Base-by-base conservation (phyloP, 495 filamentous ascomycete species). In the Chaetomium fimeti region DNA sequence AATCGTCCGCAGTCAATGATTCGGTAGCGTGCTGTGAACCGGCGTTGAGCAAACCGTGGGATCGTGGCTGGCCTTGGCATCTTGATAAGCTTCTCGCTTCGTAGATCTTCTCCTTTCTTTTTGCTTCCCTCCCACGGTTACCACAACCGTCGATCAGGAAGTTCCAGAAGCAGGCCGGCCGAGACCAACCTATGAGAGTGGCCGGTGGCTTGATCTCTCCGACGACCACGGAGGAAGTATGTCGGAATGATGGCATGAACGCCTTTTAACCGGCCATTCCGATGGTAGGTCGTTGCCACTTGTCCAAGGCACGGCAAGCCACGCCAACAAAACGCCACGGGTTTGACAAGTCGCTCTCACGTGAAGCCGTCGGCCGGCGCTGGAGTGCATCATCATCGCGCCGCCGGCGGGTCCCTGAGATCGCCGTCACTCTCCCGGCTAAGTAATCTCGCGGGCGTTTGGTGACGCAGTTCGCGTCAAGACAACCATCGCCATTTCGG, bases 11-110 rank as follows among this genome's bases (percentile, higher is more conserved):
- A 43, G 13, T 15, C 55, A 18, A 38, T 32, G 29, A 25, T 51
- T 54, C 24, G 28, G 16, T 43, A 43, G 40, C 38, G 40, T 43
- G 13, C 40, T 11, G 40, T 13, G 16, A 2, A 3, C 49, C 11
- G 6, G 9, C 53, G 12, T 4, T 22, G 32, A 36, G 27, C n/a
- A 29, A n/a, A 55, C 53, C 12, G 53, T 13, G 29, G 27, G 29
- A 28, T 40, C 40, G 40, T 16, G 4, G 40, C 36, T 48, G 1
- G 57, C 24, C 57, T 47, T 47, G 40, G 42, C 40, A 29, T 32
- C 40, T n/a, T 18, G 28, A 47, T 48, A 48, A 60, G 42, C 42
- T 48, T 60, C 57, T 60, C 47, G 40, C 20, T 38, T 45, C 57
- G 25, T 22, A n/a, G 52, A 28, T 48, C 43, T 48, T 25, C 56